phyloP scores from a whole-genome alignment of 176 grass and related monocot genomes.

The Bolboschoenus planiculmis region DNA sequence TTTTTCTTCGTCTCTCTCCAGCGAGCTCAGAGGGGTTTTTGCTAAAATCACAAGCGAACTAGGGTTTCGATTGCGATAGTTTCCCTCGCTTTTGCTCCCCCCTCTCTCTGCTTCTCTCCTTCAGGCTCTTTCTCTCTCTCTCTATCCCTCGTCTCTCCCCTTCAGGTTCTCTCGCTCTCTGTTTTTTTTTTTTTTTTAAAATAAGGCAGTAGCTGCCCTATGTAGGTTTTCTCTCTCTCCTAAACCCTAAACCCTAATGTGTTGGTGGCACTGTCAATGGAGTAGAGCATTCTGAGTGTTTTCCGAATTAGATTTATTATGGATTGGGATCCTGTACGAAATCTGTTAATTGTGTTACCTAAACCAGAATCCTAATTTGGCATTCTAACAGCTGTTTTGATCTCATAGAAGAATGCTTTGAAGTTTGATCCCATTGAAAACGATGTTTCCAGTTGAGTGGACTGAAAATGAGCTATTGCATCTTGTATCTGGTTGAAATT shows the following conservation, averaged over 20 bases:
- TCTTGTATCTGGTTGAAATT: background rate
- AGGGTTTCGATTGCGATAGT: background rate
- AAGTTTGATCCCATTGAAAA: background rate
- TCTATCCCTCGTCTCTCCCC: background rate
- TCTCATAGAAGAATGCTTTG: background rate
- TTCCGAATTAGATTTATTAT: background rate
- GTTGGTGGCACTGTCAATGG: no score
- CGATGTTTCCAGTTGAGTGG: background rate
- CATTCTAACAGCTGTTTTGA: background rate
- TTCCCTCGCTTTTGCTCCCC: background rate
- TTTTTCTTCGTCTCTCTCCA: background rate
- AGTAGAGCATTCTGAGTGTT: background rate
- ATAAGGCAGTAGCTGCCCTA: no score
- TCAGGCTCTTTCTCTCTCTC: slow-evolving; percentile 11
- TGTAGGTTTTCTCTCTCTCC: no score
- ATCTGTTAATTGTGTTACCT: background rate
- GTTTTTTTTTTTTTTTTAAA: no score
- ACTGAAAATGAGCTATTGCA: background rate
- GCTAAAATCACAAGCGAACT: background rate
- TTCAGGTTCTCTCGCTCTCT: background rate
- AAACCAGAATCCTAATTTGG: background rate
- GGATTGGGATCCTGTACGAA: background rate
- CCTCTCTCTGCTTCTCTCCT: background rate
- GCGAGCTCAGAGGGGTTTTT: background rate
- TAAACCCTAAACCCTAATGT: no score